A percentile compares a stretch with the other conserved stretches of the same genome.
phyloP scores from a whole-genome alignment of 2,329 filamentous ascomycete species.

The Pseudogymnoascus sp. region DNA sequence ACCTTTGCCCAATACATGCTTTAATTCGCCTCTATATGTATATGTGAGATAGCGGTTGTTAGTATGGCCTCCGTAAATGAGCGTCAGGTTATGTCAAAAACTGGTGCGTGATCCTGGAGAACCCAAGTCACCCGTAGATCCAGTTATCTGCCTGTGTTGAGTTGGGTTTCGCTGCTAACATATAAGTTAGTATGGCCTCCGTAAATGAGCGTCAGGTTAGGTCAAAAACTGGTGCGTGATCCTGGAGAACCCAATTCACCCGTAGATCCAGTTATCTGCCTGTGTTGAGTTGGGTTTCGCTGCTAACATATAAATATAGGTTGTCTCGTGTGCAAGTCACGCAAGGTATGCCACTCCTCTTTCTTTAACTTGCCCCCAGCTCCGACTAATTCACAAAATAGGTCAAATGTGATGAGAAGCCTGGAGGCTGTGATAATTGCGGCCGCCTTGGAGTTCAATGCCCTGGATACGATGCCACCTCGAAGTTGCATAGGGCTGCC shows the following conservation, averaged over 20 bases:
- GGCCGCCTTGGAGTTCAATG: constrained; percentile 22
- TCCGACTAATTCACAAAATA: constrained; percentile 8
- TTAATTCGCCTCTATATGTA: background rate
- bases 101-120: background rate
- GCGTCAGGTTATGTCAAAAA: background rate
- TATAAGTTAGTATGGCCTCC: no score
- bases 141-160: background rate
- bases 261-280: background rate
- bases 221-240: background rate
- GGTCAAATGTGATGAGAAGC: constrained; percentile 23
- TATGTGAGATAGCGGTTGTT: background rate
- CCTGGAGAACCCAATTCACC: background rate
- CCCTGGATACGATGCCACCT: constrained; percentile 19
- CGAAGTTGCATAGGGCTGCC: background rate
- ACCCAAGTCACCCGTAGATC: background rate
- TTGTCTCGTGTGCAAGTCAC: constrained; percentile 4
- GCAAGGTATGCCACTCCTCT: background rate
- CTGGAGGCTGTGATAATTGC: constrained; percentile 19
- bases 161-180: background rate
- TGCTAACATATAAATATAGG: background rate
- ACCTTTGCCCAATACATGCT: no score
- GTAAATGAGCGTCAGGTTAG: background rate
- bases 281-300: background rate
- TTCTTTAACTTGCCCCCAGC: background rate
- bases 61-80: background rate